Percentiles rank a stretch among this genome's conserved stretches.
Conservation (phyloP, 371 early-diverging fungal genomes). For the Lichtheimia ornata region DNA sequence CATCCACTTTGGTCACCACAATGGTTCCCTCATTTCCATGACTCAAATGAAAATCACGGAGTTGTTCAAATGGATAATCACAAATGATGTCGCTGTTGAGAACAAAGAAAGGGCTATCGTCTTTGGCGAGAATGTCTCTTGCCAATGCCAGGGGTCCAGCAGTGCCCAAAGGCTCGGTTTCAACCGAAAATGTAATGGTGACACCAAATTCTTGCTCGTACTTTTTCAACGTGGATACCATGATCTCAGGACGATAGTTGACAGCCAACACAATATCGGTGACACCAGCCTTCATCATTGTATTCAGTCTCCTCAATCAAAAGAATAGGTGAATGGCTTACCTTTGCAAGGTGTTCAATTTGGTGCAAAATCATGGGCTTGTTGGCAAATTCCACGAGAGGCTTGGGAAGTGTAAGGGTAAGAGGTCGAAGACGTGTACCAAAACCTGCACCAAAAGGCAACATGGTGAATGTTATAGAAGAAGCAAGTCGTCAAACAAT, state of each 20-base stretch:
- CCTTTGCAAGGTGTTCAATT: conserved; percentile 97
- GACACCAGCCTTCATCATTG: conserved; percentile 83
- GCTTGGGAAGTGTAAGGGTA: conserved; percentile 98
- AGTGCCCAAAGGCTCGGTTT: conserved; percentile 95
- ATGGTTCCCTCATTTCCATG: conserved; percentile 96
- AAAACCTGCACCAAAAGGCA: conserved; percentile 67
- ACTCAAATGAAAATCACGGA: conserved; percentile 83
- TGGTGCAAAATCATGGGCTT: conserved; percentile 99
- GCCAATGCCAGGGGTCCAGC: conserved; percentile 99
- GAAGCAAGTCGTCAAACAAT: too few species aligned
- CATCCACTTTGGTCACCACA: conserved; percentile 94
- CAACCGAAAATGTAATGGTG: conserved; percentile 96
- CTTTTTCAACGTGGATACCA: conserved; percentile 86
- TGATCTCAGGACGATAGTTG: conserved; percentile 97
- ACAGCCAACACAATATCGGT: conserved; percentile 98
- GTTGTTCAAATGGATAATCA: conserved; percentile 93
- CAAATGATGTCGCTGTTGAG: conserved; percentile 99
- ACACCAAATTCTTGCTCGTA: conserved; percentile 90
- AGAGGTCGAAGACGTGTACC: conserved; percentile 99
- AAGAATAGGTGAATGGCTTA: conserved; percentile 28
- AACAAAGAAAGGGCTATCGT: conserved; percentile 97
- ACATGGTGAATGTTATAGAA: too few species aligned
- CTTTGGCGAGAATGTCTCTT: conserved; percentile 86
- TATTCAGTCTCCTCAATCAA: neutral
- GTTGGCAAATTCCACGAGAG: conserved; percentile 98